A percentile compares a stretch with the other conserved stretches of the same genome.
Conservation (phyloP, 2,329 filamentous ascomycete genomes). For the Epichloe glyceriae region DNA sequence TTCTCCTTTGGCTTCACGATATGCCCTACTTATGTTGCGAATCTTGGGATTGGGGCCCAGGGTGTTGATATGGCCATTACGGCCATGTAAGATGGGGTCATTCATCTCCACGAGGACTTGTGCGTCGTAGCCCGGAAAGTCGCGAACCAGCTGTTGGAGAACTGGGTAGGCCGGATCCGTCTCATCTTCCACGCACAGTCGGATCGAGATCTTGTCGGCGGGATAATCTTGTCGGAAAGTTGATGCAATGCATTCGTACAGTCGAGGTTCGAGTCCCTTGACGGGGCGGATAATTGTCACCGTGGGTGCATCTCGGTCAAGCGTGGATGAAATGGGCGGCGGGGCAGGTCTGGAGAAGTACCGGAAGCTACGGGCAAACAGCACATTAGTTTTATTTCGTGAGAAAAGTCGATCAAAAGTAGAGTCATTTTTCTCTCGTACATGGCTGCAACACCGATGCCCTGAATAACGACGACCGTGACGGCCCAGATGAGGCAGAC, state of each 20-base stretch:
- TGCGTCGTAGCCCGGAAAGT: constrained; percentile 61
- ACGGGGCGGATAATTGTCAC: constrained; percentile 87
- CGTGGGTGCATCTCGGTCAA: constrained; percentile 51
- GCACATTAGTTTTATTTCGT: background rate
- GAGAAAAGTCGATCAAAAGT: background rate
- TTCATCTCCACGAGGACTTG: constrained; percentile 70
- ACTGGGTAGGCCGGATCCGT: constrained; percentile 66
- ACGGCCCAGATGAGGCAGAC: constrained; percentile 40
- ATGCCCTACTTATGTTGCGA: constrained; percentile 86
- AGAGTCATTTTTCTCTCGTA: constrained; percentile 18
- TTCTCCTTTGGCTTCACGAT: constrained; percentile 75
- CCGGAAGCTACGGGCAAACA: constrained; percentile 28
- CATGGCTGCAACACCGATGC: constrained; percentile 44
- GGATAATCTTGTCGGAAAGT: constrained; percentile 79
- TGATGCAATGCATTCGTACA: constrained; percentile 86
- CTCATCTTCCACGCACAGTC: constrained; percentile 66
- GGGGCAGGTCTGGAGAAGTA: constrained; percentile 37
- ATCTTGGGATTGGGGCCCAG: constrained; percentile 98
- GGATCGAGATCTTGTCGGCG: constrained; percentile 58
- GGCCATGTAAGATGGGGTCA: constrained; percentile 53
- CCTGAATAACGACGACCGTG: constrained; percentile 39
- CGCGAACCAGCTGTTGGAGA: constrained; percentile 55
- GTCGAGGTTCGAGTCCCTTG: constrained; percentile 77
- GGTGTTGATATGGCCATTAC: constrained; percentile 35
- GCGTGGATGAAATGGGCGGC: constrained; percentile 36